Percentiles rank a stretch among this genome's conserved stretches.
phyloP scores from a whole-genome alignment of 805 yeast species.

The Candida vartiovaarae region DNA sequence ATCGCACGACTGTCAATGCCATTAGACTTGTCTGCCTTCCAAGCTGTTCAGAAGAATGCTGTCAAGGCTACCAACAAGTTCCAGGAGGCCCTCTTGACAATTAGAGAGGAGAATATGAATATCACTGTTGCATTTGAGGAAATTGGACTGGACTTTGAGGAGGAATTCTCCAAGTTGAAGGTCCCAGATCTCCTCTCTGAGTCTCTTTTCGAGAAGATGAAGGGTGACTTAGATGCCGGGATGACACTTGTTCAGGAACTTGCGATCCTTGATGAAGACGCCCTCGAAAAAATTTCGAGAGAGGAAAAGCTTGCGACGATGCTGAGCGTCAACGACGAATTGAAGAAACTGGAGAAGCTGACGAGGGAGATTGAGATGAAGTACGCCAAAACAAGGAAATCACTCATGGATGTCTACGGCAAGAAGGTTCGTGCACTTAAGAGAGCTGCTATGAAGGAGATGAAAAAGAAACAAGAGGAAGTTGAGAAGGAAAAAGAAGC shows the following conservation, averaged over 20 bases:
- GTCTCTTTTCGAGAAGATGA: conserved; percentile 16
- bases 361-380: conserved; percentile 16
- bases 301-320: conserved; percentile 28
- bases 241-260: conserved; percentile 24
- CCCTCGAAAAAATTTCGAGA: conserved; percentile 16
- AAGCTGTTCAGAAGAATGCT: conserved; percentile 36
- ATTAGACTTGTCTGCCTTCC: conserved; percentile 39
- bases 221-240: conserved; percentile 22
- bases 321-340: conserved; percentile 17
- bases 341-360: conserved; percentile 26
- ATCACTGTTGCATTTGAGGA: conserved; percentile 37
- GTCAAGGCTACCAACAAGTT: conserved; percentile 33
- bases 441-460: conserved; percentile 16
- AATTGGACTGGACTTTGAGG: conserved; percentile 43
- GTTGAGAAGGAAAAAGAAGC: not conserved
- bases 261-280: conserved; percentile 14
- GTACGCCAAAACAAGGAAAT: conserved; percentile 26
- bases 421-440: conserved; percentile 14
- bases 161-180: conserved; percentile 41
- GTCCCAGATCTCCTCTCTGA: conserved; percentile 14
- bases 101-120: conserved; percentile 38
- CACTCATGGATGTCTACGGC: conserved; percentile 14
- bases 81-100: conserved; percentile 36
- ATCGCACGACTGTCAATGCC: conserved; percentile 39
- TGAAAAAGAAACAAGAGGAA: conserved; percentile 3